Base-by-base conservation (phyloP, 129 eudicot genomes). In the Flaveria linearis region DNA sequence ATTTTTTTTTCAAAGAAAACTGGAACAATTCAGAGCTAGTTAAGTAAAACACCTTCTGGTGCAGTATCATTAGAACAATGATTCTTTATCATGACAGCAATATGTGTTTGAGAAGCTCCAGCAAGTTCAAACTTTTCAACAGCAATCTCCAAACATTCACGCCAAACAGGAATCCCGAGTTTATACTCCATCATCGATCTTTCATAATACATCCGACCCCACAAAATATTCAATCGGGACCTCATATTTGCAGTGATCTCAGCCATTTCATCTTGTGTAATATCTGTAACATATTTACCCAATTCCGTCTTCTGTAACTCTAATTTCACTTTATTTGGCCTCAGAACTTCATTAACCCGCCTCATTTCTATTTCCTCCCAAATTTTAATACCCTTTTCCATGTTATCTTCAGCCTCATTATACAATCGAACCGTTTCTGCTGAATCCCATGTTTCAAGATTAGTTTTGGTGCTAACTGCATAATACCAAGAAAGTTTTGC, bases 181-280 rank as follows among this genome's bases (percentile, higher is more conserved):
- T 94, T 94, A 76, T 76, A 91, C 79, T 91, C 97, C 99, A 94
- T 89, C 12, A 87, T 77, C 17, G 99, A 94, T 83, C 99, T 87
- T 83, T 94, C 99, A 70, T 94, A 94, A 65, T 91, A 87, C 87
- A 94, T 84, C 23, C 86, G 81, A 26, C 99, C 99, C 97, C 97
- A 91, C 73, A 94, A 73, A 6, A 94, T 72, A 68, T 91, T 78
- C 47, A 94, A 80, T 82, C 79, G 93, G 30, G 96, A 87, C 80
- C 92, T 87, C 82, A 89, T 86, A 61, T 71, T 83, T 68, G 83
- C 86, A 74, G 89, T 88, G 79, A 70, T 82, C 57, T 87, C 88
- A n/a, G 86, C 87, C 72, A 71, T 79, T 78, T 87, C 99, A 78
- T 84, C 89, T 30, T 82, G 81, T 16, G 84, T 74, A 56, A 82